Evolutionary conservation across 73 alveolate genomes (phyloP).

Genomic region (Tetrahymena elliotti): DNA sequence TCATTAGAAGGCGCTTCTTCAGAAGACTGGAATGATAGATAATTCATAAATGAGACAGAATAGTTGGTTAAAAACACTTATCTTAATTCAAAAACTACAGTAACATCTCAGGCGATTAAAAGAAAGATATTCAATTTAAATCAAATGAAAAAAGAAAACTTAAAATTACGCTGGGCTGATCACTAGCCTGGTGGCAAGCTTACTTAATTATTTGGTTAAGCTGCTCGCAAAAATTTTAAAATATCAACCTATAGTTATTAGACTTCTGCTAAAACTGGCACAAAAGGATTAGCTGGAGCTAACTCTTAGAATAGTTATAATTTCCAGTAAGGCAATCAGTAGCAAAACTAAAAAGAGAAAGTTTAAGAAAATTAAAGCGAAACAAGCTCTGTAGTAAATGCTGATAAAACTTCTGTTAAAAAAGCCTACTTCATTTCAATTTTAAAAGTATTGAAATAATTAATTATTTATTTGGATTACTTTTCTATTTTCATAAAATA

Average conservation of each 20-base stretch:
- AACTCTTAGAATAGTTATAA: not conserved
- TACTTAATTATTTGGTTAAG: not conserved
- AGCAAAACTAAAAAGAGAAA: not conserved
- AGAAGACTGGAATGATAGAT: not conserved
- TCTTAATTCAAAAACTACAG: not conserved
- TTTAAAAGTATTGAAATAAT: not conserved
- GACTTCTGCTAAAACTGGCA: not conserved
- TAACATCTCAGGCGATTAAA: not conserved
- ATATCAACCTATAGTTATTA: not conserved
- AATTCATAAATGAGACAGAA: not conserved
- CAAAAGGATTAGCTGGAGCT: not conserved
- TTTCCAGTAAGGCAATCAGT: not conserved
- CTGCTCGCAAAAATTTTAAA: not conserved
- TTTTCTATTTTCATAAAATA: not conserved
- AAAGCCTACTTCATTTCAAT: not conserved
- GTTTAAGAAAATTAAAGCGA: not conserved
- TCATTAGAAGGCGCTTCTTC: not conserved
- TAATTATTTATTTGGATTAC: not conserved
- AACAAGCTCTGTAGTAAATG: not conserved
- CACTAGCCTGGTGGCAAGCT: not conserved
- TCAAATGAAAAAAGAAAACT: not conserved
- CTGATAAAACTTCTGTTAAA: not conserved
- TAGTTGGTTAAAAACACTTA: not conserved
- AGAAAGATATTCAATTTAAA: not conserved
- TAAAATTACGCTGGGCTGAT: not conserved